Conservation (phyloP, 768 basidiomycete genomes). For the Wakefieldia striispora region DNA sequence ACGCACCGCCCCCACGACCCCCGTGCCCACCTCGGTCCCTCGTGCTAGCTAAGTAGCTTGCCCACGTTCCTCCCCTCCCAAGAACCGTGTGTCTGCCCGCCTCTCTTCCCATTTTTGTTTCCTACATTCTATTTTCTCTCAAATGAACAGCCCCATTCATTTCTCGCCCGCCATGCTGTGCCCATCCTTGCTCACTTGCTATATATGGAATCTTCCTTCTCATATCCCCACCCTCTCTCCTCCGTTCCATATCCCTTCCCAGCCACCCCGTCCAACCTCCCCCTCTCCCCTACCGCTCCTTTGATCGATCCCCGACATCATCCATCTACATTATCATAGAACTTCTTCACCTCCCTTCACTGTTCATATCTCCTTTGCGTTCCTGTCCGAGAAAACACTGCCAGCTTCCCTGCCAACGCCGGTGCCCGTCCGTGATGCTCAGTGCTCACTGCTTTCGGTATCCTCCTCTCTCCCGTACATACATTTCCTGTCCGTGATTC, state of each 20-base stretch:
- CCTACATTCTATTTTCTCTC: no score
- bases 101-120: no score
- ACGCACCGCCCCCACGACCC: constrained; percentile 30
- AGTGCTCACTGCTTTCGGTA: constrained; percentile 3
- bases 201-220: background rate
- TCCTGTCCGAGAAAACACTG: constrained; percentile 2
- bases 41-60: no score
- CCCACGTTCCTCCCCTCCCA: background rate
- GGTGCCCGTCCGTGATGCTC: background rate
- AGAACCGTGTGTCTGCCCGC: background rate
- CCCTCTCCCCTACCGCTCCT: background rate
- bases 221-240: background rate
- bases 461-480: constrained; percentile 2
- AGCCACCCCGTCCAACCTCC: no score
- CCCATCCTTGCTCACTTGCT: background rate
- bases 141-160: no score
- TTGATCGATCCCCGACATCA: constrained; percentile 13
- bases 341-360: background rate
- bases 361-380: background rate
- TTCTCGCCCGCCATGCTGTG: background rate
- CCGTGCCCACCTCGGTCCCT: constrained; percentile 3
- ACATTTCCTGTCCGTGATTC: background rate
- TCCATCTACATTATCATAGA: background rate
- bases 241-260: background rate
- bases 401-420: constrained; percentile 17